Evolutionary conservation across 2,329 filamentous ascomycete genomes (phyloP).

Genomic region (Nothophoma quercina): DNA sequence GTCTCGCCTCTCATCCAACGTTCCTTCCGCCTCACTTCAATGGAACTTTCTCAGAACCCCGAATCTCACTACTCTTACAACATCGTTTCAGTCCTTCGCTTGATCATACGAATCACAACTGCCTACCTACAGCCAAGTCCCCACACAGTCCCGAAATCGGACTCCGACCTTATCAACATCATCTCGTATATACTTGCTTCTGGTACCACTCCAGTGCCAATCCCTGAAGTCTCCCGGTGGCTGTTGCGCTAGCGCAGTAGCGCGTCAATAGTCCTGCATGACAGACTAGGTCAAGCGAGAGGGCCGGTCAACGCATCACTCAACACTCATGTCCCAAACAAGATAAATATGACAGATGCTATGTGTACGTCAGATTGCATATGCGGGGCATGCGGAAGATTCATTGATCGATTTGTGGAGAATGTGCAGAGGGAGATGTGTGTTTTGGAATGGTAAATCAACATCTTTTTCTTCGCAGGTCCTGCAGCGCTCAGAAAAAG

Average conservation of each 20-base stretch:
- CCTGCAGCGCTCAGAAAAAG: no score
- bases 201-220: no score
- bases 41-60: no score
- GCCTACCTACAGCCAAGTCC: no score
- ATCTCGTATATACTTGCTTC: not conserved
- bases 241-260: constrained; percentile 1
- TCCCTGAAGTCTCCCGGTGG: not conserved
- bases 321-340: constrained; percentile 5
- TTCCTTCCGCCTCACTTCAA: no score
- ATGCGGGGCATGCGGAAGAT: not conserved
- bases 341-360: not conserved
- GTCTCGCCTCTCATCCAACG: no score
- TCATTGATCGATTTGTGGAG: not conserved
- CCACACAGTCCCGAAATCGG: not conserved
- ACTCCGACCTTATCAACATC: not conserved
- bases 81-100: no score
- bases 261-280: constrained; percentile 6
- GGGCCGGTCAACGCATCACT: not conserved
- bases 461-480: no score
- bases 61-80: no score
- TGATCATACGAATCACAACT: no score
- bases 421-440: no score
- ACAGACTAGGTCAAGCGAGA: constrained; percentile 2
- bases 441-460: no score
- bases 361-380: not conserved